These are phyloP conservation scores for Fusarium equiseti DNA, from an alignment of 2,329 filamentous ascomycete genomes.

Conservation along the genomic window DNA sequence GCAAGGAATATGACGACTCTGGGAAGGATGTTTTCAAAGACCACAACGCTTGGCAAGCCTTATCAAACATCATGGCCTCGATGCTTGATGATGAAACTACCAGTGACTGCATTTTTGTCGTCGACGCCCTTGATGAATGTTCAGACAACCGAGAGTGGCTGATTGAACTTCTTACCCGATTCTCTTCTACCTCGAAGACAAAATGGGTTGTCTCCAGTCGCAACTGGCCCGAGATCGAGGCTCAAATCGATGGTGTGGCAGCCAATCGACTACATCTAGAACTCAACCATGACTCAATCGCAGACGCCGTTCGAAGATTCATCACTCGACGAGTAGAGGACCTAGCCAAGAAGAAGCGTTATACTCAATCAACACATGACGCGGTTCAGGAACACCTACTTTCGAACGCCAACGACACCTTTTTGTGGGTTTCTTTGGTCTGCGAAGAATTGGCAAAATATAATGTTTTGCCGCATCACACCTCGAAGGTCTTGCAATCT, in stretches of 20 bases:
- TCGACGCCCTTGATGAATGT: neutral
- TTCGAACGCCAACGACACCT: rapidly evolving
- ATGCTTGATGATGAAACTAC: neutral
- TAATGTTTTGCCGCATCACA: neutral
- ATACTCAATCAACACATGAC: rapidly evolving
- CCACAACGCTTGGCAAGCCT: neutral
- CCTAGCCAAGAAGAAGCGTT: rapidly evolving
- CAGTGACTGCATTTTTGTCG: neutral
- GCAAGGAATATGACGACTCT: neutral
- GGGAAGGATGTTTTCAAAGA: neutral
- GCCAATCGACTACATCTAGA: neutral
- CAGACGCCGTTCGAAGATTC: neutral
- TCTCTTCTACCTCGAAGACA: neutral
- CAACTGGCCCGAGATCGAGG: rapidly evolving
- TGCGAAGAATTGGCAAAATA: neutral
- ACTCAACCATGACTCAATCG: neutral
- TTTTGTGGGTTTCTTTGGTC: neutral
- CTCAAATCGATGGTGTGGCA: rapidly evolving
- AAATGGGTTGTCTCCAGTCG: neutral
- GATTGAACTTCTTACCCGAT: neutral
- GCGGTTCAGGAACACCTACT: rapidly evolving
- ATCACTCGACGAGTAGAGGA: rapidly evolving
- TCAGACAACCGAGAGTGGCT: neutral
- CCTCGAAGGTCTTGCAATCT: neutral
- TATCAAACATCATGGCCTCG: neutral